phyloP scores from a whole-genome alignment of 805 yeast species.

The Schwanniomyces polymorphus region DNA sequence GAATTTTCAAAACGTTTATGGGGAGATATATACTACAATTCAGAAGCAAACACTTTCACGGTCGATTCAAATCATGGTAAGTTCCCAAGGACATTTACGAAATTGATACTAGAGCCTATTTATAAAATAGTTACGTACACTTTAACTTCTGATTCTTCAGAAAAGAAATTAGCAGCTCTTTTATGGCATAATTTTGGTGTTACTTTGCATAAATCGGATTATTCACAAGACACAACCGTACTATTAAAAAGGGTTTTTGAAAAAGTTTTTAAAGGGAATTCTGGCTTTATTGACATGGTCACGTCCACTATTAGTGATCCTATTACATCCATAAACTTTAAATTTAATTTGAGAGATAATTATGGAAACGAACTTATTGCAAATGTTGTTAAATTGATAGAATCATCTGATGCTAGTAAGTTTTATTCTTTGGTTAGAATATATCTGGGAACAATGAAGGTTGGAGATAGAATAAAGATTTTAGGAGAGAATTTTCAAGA shows the following conservation, averaged over 20 bases:
- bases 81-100: slow-evolving; percentile 50
- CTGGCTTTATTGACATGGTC: slow-evolving; percentile 56
- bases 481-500: slow-evolving; percentile 54
- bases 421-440: slow-evolving; percentile 64
- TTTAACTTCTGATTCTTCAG: slow-evolving; percentile 49
- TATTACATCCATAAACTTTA: slow-evolving; percentile 11
- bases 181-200: slow-evolving; percentile 52
- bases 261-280: slow-evolving; percentile 49
- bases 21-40: slow-evolving; percentile 69
- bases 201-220: slow-evolving; percentile 35
- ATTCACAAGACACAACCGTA: slow-evolving; percentile 57
- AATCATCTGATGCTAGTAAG: slow-evolving; percentile 50
- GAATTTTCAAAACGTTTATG: slow-evolving; percentile 61
- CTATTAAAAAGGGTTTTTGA: slow-evolving; percentile 56
- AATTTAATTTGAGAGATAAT: background rate
- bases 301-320: slow-evolving; percentile 26
- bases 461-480: slow-evolving; percentile 49
- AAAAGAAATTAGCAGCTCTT: slow-evolving; percentile 35
- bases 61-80: slow-evolving; percentile 22
- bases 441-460: slow-evolving; percentile 55
- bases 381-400: slow-evolving; percentile 52
- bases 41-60: slow-evolving; percentile 44
- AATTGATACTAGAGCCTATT: slow-evolving; percentile 73
- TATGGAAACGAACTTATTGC: slow-evolving; percentile 12
- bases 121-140: slow-evolving; percentile 71